Evolutionary conservation across 352 stramenopile genomes (phyloP).

Genomic region (Globisporangium parvum): DNA sequence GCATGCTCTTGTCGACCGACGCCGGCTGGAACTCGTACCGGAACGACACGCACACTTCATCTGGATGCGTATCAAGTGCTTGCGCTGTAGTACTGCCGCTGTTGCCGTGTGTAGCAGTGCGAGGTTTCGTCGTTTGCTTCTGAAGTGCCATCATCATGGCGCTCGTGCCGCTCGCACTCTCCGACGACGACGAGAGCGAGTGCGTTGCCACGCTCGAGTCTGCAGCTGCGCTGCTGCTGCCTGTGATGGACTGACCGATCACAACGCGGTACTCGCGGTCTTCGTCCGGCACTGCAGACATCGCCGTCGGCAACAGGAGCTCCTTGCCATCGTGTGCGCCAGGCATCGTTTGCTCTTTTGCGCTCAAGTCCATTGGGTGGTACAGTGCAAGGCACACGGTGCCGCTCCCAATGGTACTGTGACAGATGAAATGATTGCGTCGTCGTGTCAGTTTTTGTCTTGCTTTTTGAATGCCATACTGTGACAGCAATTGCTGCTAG

Average conservation of each 20-base stretch:
- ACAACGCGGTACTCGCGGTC: slow-evolving; percentile 50
- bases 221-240: neutral
- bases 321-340: neutral
- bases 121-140: neutral
- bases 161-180: neutral
- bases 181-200: neutral
- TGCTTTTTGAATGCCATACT: too few relatives aligned
- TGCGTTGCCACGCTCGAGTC: neutral
- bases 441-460: too few relatives aligned
- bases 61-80: neutral
- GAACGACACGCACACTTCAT: slow-evolving; percentile 48
- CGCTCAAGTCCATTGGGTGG: too few relatives aligned
- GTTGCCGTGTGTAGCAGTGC: neutral
- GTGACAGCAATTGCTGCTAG: too few relatives aligned
- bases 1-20: slow-evolving; percentile 60
- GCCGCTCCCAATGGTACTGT: too few relatives aligned
- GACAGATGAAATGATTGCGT: too few relatives aligned
- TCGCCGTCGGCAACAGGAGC: neutral
- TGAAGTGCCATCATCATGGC: slow-evolving; percentile 7
- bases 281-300: slow-evolving; percentile 24
- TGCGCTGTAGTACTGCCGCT: neutral
- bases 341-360: too few relatives aligned
- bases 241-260: slow-evolving; percentile 37
- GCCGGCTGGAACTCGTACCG: slow-evolving; percentile 83
- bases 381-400: too few relatives aligned